A percentile compares a stretch with the other conserved stretches of the same genome.
Conservation (phyloP, 345 rosid genomes). For the Schrenkiella parvula region DNA sequence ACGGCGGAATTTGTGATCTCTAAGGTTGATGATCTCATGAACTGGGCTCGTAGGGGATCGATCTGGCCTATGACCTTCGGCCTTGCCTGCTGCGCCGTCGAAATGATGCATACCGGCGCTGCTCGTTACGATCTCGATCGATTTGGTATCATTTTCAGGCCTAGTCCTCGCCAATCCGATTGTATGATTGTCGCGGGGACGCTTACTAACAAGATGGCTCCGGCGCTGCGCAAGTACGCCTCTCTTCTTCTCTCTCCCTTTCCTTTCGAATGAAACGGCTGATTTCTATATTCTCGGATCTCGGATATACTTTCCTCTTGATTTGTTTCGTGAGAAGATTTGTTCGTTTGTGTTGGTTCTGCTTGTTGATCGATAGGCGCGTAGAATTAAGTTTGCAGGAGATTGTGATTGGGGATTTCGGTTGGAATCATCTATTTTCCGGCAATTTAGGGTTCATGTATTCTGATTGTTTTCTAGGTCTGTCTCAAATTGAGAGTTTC, state of each 20-base stretch:
- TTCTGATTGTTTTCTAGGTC: neutral
- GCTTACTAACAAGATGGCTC: conserved; percentile 99
- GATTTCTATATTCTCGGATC: neutral
- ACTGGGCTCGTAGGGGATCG: conserved; percentile 95
- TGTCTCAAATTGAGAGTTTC: neutral
- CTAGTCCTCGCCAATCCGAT: conserved; percentile 98
- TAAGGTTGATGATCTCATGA: conserved; percentile 89
- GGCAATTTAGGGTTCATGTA: conserved; percentile 19
- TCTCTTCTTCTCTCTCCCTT: neutral
- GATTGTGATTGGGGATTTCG: neutral
- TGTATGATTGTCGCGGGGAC: conserved; percentile 99
- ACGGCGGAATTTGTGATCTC: conserved; percentile 88
- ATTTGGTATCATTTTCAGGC: conserved; percentile 90
- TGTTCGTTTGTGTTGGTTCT: neutral
- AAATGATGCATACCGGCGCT: conserved; percentile 99
- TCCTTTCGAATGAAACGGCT: neutral
- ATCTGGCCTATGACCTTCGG: conserved; percentile 99
- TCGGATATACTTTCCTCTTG: neutral
- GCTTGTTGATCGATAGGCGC: neutral
- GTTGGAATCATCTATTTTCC: neutral
- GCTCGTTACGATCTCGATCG: conserved; percentile 97
- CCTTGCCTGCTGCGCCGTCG: conserved; percentile 98
- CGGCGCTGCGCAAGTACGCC: conserved; percentile 91
- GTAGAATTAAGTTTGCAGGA: conserved; percentile 13
- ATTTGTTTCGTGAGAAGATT: neutral